These are phyloP conservation scores for Choanephora cucurbitarum DNA, from an alignment of 371 early-diverging fungal genomes.

Conservation along the genomic window DNA sequence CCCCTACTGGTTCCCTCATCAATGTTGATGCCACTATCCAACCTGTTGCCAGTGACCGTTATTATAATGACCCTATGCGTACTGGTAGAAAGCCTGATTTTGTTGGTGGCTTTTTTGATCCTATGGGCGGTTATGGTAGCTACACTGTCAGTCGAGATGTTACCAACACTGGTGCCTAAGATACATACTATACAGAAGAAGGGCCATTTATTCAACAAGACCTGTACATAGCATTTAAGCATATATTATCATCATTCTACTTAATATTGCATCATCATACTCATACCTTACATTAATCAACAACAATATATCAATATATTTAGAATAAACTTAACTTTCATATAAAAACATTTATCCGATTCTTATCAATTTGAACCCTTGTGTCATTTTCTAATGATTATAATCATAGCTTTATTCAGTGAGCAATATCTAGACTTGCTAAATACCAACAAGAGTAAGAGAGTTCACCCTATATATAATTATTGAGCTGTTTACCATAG, in stretches of 20 bases:
- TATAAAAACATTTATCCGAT: no score
- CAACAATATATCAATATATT: no score
- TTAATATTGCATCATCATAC: not conserved
- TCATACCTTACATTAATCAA: not conserved
- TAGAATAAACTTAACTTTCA: no score
- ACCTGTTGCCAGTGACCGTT: conserved; percentile 4
- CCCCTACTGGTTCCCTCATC: conserved; percentile 12
- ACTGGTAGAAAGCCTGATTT: conserved; percentile 18
- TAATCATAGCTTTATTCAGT: no score
- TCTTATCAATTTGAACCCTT: no score
- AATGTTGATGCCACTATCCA: not conserved
- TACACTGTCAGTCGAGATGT: conserved; percentile 27
- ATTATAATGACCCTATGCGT: conserved; percentile 28
- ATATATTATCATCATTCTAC: not conserved
- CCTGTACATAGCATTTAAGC: not conserved
- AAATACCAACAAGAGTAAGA: no score
- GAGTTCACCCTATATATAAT: no score
- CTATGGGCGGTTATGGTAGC: conserved; percentile 38
- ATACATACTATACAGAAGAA: not conserved
- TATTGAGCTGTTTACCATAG: no score
- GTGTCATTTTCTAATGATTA: no score
- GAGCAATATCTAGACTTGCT: no score
- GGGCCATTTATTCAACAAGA: no score
- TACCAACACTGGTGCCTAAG: conserved; percentile 41
- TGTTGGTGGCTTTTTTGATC: conserved; percentile 37